A percentile compares a stretch with the other conserved stretches of the same genome.
Conservation (phyloP, 345 rosid genomes). For the Boechera divaricarpa region DNA sequence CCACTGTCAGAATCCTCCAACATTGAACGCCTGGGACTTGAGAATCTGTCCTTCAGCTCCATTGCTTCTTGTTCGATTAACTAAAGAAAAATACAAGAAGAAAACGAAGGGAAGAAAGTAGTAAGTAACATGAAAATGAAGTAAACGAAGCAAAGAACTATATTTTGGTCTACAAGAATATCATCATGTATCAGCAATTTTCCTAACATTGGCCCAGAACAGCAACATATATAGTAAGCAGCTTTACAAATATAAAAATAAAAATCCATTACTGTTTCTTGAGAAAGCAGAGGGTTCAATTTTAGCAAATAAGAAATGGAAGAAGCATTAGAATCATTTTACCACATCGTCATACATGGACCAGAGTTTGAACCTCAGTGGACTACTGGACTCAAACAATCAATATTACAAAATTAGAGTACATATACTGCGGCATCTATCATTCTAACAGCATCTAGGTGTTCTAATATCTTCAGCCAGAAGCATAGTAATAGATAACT, state of each 20-base stretch:
- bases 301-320: not conserved
- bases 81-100: conserved; percentile 46
- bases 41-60: conserved; percentile 82
- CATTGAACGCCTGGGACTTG: conserved; percentile 74
- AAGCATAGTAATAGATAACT: not conserved
- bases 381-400: not conserved
- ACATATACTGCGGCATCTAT: not conserved
- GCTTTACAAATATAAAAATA: conserved; percentile 15
- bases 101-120: conserved; percentile 5
- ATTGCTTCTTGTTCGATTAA: conserved; percentile 81
- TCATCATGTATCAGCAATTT: conserved; percentile 34
- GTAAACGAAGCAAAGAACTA: conserved; percentile 14
- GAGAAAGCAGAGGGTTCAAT: not conserved
- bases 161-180: conserved; percentile 1
- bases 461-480: not conserved
- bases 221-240: conserved; percentile 7
- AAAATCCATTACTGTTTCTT: conserved; percentile 14
- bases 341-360: not conserved
- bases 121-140: conserved; percentile 14
- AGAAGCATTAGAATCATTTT: not conserved
- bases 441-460: conserved; percentile 5
- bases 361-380: conserved; percentile 1
- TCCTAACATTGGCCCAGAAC: conserved; percentile 17
- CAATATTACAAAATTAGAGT: not conserved
- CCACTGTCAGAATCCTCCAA: conserved; percentile 86